Evolutionary conservation across 768 basidiomycete species (phyloP).

Genomic region (Polyporus arcularius): DNA sequence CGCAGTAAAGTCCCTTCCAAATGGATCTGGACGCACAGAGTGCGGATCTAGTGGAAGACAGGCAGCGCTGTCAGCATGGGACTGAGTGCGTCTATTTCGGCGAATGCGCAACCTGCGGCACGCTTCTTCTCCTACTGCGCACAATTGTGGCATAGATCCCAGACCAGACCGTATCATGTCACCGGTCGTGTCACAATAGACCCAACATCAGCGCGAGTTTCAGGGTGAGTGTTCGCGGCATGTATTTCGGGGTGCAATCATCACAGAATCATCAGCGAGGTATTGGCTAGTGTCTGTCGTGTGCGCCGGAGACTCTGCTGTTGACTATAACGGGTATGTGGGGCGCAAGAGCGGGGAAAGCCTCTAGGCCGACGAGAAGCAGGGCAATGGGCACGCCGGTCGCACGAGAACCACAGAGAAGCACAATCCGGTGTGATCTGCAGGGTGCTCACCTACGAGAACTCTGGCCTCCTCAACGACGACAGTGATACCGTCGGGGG

Average conservation of each 20-base stretch:
- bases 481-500: slow-evolving; percentile 68
- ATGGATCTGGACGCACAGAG: too few relatives aligned
- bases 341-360: background rate
- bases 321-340: background rate
- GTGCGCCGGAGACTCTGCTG: background rate
- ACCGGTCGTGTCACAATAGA: too few relatives aligned
- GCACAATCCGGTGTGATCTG: slow-evolving; percentile 9
- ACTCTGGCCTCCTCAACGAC: slow-evolving; percentile 86
- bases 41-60: too few relatives aligned
- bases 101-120: background rate
- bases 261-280: too few relatives aligned
- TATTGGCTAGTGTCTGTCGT: background rate
- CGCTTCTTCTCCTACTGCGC: background rate
- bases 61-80: background rate
- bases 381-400: background rate
- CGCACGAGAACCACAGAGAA: background rate
- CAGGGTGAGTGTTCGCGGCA: too few relatives aligned
- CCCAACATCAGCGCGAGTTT: too few relatives aligned
- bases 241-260: too few relatives aligned
- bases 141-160: background rate
- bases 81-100: background rate
- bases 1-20: too few relatives aligned
- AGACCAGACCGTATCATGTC: too few relatives aligned
- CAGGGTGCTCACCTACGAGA: slow-evolving; percentile 60
- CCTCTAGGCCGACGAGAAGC: slow-evolving; percentile 2